phyloP scores from a whole-genome alignment of 257 asterid genomes.

The Leptodermis oblonga region DNA sequence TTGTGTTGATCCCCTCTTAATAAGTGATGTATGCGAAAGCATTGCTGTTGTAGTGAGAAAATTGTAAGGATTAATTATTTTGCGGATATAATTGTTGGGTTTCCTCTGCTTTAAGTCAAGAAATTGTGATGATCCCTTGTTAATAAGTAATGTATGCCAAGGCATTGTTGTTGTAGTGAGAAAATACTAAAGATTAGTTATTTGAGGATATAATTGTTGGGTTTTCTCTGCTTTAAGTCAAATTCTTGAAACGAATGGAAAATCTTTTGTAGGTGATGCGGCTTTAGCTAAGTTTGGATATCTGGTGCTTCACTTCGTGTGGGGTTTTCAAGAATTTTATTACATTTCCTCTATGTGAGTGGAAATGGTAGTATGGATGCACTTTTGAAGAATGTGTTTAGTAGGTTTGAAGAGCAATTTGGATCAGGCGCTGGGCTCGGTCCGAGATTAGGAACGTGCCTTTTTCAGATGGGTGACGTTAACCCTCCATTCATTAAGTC shows the following conservation, averaged over 20 bases:
- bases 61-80: slow-evolving; percentile 2
- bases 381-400: slow-evolving; percentile 44
- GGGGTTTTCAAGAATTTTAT: slow-evolving; percentile 1
- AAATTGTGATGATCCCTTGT: slow-evolving; percentile 1
- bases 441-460: slow-evolving; percentile 49
- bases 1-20: neutral
- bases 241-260: no score
- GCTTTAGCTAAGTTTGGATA: no score
- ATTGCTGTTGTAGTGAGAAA: neutral
- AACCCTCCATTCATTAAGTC: slow-evolving; percentile 32
- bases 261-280: no score
- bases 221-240: no score
- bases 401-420: slow-evolving; percentile 48
- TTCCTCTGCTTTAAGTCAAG: neutral
- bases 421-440: slow-evolving; percentile 62
- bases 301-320: neutral
- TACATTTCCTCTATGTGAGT: slow-evolving; percentile 19
- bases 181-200: no score
- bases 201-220: no score
- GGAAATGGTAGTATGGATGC: slow-evolving; percentile 30
- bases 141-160: no score
- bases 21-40: neutral
- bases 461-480: slow-evolving; percentile 42
- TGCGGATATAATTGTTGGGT: neutral
- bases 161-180: no score